Base-by-base conservation (phyloP, 164 flowering plant species). In the Platanus orientalis region DNA sequence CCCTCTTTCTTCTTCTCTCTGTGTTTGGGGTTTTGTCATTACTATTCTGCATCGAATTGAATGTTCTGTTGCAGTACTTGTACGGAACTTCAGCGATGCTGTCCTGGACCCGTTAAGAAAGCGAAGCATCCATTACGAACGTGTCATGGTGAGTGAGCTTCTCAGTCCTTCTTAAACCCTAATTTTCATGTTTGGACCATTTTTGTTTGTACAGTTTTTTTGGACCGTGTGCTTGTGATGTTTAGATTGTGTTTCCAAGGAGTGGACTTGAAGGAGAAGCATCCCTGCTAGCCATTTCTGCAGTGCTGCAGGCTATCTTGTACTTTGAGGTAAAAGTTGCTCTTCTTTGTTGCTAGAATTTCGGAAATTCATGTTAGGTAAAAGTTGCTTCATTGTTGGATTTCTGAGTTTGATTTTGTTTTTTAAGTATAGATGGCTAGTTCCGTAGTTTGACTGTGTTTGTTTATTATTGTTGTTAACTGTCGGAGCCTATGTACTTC, bases 191-290 rank as follows among this genome's bases (percentile, higher is more conserved):
- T n/a, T n/a, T n/a, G n/a, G n/a, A n/a, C n/a, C n/a, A n/a, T n/a
- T n/a, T n/a, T n/a, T n/a, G n/a, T 54, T 12, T n/a, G 28, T 0
- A 44, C 16, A 10, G 25, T 11, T 21, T 26, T 47, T 58, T n/a
- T n/a, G n/a, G n/a, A n/a, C n/a, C 21, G 53, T 26, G 29, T 19
- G 23, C 12, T 10, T 14, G 10, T 32, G n/a, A 20, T 47, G 32
- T 60, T 56, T 61, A 53, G 63, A 56, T 62, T 50, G 62, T 55
- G 54, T 27, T 26, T 48, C 28, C 16, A 25, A 23, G 58, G 59
- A 12, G 2, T 29, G 24, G 29, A 57, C 23, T 39, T 57, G 44
- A 57, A 57, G n/a, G 28, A 21, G 60, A 23, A 57, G 47, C 47
- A 20, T 57, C 26, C n/a, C 29, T 17, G 7, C 21, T 4, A 12